These are phyloP conservation scores for Periconia digitata DNA, from an alignment of 2,329 filamentous ascomycete species.

Conservation along the genomic window DNA sequence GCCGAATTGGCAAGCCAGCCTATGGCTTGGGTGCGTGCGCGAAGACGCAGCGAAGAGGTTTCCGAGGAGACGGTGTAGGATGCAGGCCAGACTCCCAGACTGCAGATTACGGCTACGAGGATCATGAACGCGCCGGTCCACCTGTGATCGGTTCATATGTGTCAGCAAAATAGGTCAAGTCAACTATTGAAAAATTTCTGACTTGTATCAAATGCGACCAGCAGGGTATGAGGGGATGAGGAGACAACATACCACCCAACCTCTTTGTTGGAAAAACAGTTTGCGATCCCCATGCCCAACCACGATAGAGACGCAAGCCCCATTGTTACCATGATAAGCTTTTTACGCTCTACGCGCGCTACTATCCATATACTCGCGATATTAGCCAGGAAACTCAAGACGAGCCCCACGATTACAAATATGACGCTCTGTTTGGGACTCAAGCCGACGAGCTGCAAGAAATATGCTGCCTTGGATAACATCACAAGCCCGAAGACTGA, in stretches of 20 bases:
- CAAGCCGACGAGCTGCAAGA: constrained; percentile 37
- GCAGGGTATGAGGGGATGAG: background rate
- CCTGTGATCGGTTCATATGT: constrained; percentile 18
- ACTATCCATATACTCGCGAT: constrained; percentile 49
- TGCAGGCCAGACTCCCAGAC: constrained; percentile 49
- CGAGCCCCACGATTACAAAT: constrained; percentile 51
- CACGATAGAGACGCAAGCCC: constrained; percentile 42
- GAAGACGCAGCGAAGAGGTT: constrained; percentile 47
- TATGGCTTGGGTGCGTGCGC: constrained; percentile 49
- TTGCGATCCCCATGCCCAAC: constrained; percentile 52
- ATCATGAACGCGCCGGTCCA: constrained; percentile 47
- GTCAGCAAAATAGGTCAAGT: background rate
- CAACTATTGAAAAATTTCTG: background rate
- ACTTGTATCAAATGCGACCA: background rate
- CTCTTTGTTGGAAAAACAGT: constrained; percentile 44
- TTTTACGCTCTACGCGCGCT: constrained; percentile 44
- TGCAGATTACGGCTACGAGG: constrained; percentile 47
- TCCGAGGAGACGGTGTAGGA: constrained; percentile 49
- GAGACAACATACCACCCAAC: constrained; percentile 43
- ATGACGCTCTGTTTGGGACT: constrained; percentile 39
- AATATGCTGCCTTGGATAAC: constrained; percentile 40
- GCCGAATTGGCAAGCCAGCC: constrained; percentile 48
- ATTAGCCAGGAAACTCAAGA: constrained; percentile 51
- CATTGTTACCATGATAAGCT: constrained; percentile 43
- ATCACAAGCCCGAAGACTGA: constrained; percentile 39